Evolutionary conservation across 495 filamentous ascomycete genomes (phyloP).

Genomic region (Talaromyces ruber): DNA sequence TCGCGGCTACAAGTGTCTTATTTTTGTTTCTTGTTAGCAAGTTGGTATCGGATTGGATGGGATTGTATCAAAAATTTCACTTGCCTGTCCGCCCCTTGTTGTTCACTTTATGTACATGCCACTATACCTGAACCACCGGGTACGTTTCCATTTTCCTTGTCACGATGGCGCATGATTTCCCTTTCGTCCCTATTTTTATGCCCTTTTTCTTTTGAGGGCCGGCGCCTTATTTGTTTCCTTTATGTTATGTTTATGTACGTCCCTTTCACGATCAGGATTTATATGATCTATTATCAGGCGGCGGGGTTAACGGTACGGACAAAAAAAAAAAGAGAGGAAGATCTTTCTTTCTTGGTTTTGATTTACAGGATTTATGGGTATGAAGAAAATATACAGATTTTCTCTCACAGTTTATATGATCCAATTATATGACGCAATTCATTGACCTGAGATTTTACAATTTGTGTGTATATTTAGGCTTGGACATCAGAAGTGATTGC

Average conservation of each 20-base stretch:
- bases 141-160: background rate
- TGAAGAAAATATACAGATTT: background rate
- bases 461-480: too few species aligned
- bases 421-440: too few species aligned
- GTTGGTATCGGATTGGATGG: background rate
- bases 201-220: background rate
- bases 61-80: background rate
- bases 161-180: background rate
- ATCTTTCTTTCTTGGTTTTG: background rate
- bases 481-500: too few species aligned
- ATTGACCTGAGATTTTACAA: too few species aligned
- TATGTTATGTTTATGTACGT: background rate
- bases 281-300: background rate
- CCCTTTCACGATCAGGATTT: too few species aligned
- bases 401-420: too few species aligned
- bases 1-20: background rate
- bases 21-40: background rate
- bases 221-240: background rate
- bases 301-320: background rate
- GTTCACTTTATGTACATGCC: background rate
- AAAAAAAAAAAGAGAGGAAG: background rate
- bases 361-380: background rate
- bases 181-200: background rate
- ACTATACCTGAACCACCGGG: background rate
- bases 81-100: background rate